Base-by-base conservation (phyloP, 2,329 filamentous ascomycete species). In the Ascochyta fabae region DNA sequence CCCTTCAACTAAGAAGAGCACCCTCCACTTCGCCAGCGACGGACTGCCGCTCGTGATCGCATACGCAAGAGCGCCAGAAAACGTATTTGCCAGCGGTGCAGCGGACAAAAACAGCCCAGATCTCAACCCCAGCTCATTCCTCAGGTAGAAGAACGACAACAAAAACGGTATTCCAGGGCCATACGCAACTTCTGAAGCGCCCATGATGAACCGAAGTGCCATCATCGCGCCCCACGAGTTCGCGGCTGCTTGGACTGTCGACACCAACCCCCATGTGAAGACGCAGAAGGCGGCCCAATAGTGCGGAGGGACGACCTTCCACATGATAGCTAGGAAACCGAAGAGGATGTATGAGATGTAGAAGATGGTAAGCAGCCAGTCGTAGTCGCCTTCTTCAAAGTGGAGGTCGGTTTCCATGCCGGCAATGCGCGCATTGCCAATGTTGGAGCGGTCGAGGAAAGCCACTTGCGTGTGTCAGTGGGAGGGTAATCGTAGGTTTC, bases 21-120 rank as follows among this genome's bases (percentile, higher is more conserved):
- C 76, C 33, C 86, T 81, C 89, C 89, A 92, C 53, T 81, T 84
- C 3, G 84, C 81, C 39, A 90, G 72, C 6, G 50, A 53, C 2
- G 80, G 77, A 63, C 83, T 79, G 12, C 86, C 84, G 26, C 84
- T 83, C 8, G 86, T 86, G 68, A 90, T 88, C 4, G 69, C 73
- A 56, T 73, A 75, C 9, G 73, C 73, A 9, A 88, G 77, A 3
- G 85, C 86, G 2, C 87, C 87, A 0, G 91, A 90, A 70, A 96
- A 93, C 1, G 87, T 88, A 38, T 91, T 95, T 1, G 92, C 91
- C 4, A 96, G 81, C 1, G 88, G 87, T 0, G 87, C 86, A 3
- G 77, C 77, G 10, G 69, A 69, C 23, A 79, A 58, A 59, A 86
- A 87, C 22, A 87, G 68, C 2, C 84, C 84, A 47, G 80, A 81